Base-by-base conservation (phyloP, 2,329 filamentous ascomycete genomes). In the Pestalotiopsis sp. region DNA sequence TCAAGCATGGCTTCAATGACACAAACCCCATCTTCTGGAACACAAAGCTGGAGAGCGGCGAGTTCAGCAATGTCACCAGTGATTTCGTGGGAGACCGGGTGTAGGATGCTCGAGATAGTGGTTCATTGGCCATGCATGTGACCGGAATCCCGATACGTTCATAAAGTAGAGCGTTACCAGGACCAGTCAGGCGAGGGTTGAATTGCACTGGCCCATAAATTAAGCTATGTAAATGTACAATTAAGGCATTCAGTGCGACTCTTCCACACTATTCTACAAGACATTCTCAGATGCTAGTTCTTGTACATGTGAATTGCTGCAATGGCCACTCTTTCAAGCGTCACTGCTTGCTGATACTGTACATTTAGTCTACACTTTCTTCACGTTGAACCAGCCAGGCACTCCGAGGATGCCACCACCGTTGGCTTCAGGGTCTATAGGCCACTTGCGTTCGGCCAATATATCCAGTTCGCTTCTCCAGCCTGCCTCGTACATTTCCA, bases 21-120 rank as follows among this genome's bases (percentile, higher is more conserved):
- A 98, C 95, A 75, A 98, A 98, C 86, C 95, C 95, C 59, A 97
- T 98, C 80, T 99, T 99, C 91, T 99, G 96, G 96, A 92, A 97
- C 87, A 98, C 95, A 64, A 99, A 99, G 90, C 84, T 99, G 78
- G 92, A 97, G 82, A 97, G 97, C 90, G 95, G 95, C 82, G 96
- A 99, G 86, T 99, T 99, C 82, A 95, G 92, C 72, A 98, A 98
- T 80, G 95, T 98, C 66, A 97, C 93, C 69, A 93, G 92, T 76
- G 85, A 91, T 77, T 80, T 97, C 79, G 87, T 88, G n/a, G 68
- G 67, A 59, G 68, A 70, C 59, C 64, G 68, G 38, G 68, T 69
- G 59, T 69, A 69, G 64, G n/a, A 45, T 66, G 31, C 59, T 62
- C 5, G 38, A 13, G 23, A 27, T 17, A 2, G 57, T 17, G 45